Percentiles rank a stretch among this genome's conserved stretches.
Evolutionary conservation across 345 rosid genomes (phyloP).

Genomic region (Rhodamnia rubescens): DNA sequence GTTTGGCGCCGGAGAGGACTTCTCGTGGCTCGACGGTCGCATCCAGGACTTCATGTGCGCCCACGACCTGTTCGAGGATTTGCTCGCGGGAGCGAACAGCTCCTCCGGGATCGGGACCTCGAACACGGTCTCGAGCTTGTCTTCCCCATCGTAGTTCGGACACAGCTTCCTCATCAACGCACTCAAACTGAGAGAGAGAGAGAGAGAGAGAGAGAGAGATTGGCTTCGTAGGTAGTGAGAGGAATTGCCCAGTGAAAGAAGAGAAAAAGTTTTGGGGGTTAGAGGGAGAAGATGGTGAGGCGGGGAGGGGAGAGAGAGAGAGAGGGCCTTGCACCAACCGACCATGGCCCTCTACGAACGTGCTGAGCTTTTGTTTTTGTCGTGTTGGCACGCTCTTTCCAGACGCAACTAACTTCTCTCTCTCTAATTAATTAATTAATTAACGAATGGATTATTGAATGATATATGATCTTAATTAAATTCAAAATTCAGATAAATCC

Average conservation of each 20-base stretch:
- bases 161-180: conserved; percentile 77
- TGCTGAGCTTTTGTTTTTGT: conserved; percentile 43
- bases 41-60: conserved; percentile 79
- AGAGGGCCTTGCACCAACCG: conserved; percentile 38
- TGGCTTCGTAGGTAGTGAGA: not conserved
- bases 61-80: conserved; percentile 35
- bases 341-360: conserved; percentile 45
- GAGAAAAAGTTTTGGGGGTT: not conserved
- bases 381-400: conserved; percentile 72
- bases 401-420: not conserved
- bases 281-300: not conserved
- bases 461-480: not conserved
- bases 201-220: not conserved
- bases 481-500: not conserved
- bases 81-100: conserved; percentile 34
- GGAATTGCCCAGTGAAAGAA: not conserved
- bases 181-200: not conserved
- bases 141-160: conserved; percentile 75
- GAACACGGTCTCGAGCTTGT: conserved; percentile 88
- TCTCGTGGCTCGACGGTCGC: conserved; percentile 28
- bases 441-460: not conserved
- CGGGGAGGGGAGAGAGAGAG: not conserved
- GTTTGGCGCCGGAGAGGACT: conserved; percentile 19
- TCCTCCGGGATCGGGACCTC: conserved; percentile 98
- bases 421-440: not conserved